Percentiles rank a stretch among this genome's conserved stretches.
phyloP scores from a whole-genome alignment of 2,329 filamentous ascomycete genomes.

The Fusarium liriodendri region DNA sequence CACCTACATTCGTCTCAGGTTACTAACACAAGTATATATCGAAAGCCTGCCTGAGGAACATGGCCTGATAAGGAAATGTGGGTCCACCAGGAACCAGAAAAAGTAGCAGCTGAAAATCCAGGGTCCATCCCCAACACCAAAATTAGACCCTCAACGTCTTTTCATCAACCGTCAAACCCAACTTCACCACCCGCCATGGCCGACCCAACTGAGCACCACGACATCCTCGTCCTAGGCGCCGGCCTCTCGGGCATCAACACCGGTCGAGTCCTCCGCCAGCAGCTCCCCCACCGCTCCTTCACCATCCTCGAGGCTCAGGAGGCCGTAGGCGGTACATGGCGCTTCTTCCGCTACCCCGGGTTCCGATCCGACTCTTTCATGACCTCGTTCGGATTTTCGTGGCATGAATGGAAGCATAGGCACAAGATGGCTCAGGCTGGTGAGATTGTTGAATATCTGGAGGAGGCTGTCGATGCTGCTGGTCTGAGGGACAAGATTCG shows the following conservation, averaged over 20 bases:
- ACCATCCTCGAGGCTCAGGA: constrained; percentile 75
- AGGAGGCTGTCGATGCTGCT: constrained; percentile 60
- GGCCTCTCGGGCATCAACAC: constrained; percentile 81
- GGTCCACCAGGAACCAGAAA: background rate
- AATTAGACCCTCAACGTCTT: background rate
- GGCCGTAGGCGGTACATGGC: constrained; percentile 81
- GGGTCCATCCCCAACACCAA: background rate
- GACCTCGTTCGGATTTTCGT: constrained; percentile 73
- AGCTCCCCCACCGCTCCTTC: constrained; percentile 67
- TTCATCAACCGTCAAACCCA: background rate
- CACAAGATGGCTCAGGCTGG: constrained; percentile 62
- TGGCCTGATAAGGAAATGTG: background rate
- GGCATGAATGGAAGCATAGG: constrained; percentile 75
- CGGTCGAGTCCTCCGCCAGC: constrained; percentile 72
- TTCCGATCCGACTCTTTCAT: constrained; percentile 75
- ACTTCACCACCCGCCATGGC: constrained; percentile 23
- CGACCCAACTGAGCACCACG: constrained; percentile 46
- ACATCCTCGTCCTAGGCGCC: constrained; percentile 76
- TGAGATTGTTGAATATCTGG: constrained; percentile 66
- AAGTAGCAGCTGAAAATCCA: background rate
- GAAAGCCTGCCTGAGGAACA: background rate
- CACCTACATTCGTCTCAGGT: background rate
- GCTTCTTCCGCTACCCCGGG: constrained; percentile 80
- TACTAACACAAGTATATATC: background rate
- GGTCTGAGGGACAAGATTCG: constrained; percentile 67